Base-by-base conservation (phyloP, 2,329 filamentous ascomycete genomes). In the Calonectria henricotiae region DNA sequence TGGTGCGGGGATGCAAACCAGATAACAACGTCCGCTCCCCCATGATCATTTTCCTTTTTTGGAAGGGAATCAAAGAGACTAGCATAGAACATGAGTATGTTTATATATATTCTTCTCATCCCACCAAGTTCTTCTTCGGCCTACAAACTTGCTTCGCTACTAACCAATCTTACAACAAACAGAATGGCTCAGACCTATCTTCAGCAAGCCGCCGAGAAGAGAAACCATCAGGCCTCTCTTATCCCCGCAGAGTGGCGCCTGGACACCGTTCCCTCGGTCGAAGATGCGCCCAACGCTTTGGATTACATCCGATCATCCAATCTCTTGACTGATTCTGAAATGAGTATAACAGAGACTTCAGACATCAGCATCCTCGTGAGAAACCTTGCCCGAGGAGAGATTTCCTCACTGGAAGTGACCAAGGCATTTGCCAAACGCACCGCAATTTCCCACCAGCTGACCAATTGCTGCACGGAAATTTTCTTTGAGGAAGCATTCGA, bases 361-460 rank as follows among this genome's bases (percentile, higher is more conserved):
- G 54, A 71, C 6, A 66, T 55, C 2, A 6, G 20, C 27, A 15
- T 47, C 0, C 54, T 71, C 0, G 25, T 71, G 5, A 54, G 44
- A 20, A 64, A 47, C 15, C 65, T 71, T 8, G 49, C 65, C 13
- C 44, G 25, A 0, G 67, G 71, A 2, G 23, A 71, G 3, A 65
- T 78, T 7, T 75, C 78, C 0, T 74, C 78, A 1, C 5, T 60
- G 4, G 41, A 66, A 13, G 62, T 70, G 20, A 63, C 58, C 13
- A 51, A 46, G 12, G 62, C 68, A 11, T 66, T 70, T 62, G 65
- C 63, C 55, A 70, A 70, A 47, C 68, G 68, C 15, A 58, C 68
- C 9, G 64, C 62, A 3, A 60, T 70, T 13, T 55, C 63, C 5
- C 68, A 62, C 17, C 68, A 70, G 32, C 85, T 62, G 6, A 62